These are phyloP conservation scores for Maudiozyma turicensis DNA, from an alignment of 805 yeast genomes.

Conservation along the genomic window DNA sequence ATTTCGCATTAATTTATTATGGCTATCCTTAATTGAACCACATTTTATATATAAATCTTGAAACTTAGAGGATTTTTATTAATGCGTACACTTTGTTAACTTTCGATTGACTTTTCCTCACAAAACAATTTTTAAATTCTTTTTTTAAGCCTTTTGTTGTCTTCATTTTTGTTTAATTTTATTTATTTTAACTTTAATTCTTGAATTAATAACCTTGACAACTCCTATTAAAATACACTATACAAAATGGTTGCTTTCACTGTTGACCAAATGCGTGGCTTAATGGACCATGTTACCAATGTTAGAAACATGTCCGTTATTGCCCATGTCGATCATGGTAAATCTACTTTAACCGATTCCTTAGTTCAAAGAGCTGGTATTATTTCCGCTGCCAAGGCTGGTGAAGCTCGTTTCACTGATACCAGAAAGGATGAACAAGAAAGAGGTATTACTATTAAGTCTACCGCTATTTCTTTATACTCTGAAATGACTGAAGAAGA, in stretches of 20 bases:
- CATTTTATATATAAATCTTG: too few relatives aligned
- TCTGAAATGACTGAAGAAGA: slow-evolving; percentile 74
- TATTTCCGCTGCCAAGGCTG: slow-evolving; percentile 98
- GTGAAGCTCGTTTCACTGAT: slow-evolving; percentile 99
- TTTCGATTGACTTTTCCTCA: too few relatives aligned
- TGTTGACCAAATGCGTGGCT: slow-evolving; percentile 90
- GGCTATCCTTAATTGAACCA: too few relatives aligned
- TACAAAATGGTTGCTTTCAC: slow-evolving; percentile 39
- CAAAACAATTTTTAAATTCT: too few relatives aligned
- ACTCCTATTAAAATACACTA: neutral
- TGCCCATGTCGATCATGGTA: slow-evolving; percentile 99
- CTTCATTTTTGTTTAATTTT: neutral
- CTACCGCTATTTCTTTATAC: slow-evolving; percentile 95
- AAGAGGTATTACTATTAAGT: slow-evolving; percentile 92
- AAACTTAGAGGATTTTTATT: too few relatives aligned
- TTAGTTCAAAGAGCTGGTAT: slow-evolving; percentile 99
- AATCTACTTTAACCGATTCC: slow-evolving; percentile 98
- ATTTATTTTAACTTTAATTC: neutral
- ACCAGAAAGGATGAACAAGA: slow-evolving; percentile 61
- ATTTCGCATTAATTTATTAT: too few relatives aligned
- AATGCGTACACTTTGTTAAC: too few relatives aligned
- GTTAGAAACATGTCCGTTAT: slow-evolving; percentile 99
- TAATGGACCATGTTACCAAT: slow-evolving; percentile 99
- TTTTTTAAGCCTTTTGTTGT: neutral
- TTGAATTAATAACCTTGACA: neutral